Evolutionary conservation across 345 rosid species (phyloP), one percentile per base, ranked within the genome.

Genomic region (Pistacia atlantica): DNA sequence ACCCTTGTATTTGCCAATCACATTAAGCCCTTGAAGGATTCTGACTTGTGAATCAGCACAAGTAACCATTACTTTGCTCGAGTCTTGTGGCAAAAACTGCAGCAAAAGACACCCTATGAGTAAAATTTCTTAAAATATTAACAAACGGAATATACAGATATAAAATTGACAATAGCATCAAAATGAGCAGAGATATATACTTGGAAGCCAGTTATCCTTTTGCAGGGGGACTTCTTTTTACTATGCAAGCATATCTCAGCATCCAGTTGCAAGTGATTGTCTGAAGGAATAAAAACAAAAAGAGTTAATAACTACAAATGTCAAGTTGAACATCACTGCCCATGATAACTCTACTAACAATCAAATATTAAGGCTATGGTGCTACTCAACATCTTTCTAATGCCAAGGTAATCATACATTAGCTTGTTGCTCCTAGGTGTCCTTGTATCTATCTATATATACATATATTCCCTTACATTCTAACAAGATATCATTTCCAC

Each of bases 31-130:
- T 52, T 92, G 86, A 35, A 92, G 90, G 82, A 95, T 88, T 83
- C 93, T 90, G 77, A 95, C 91, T 85, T 90, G 93, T 7, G 97
- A 89, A 88, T 91, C 98, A 25, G 95, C 97, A 54, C 87, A 95
- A 28, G 91, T 88, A 67, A 95, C 97, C 94, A 95, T 89, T 78
- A 95, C 83, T 84, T 86, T 91, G 86, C 87, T 86, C 11, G 91
- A 80, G 69, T 92, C 97, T 13, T 85, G 84, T 0, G 93, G 90
- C 78, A 79, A 89, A 79, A 89, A 92, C 98, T 95, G 90, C 46
- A 62, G 55, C 28, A 58, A 31, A 37, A 52, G 31, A 65, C 52
- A 68, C 48, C 18, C 1, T 35, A 75, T 66, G 65, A 81, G 55
- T 42, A 9, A 42, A 18, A 37, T 75, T 59, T n/a, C 58, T 13